Evolutionary conservation across 1,139 yeast species (phyloP), one percentile per base, ranked within the genome.

Genomic region (Geotrichum histeridarum): DNA sequence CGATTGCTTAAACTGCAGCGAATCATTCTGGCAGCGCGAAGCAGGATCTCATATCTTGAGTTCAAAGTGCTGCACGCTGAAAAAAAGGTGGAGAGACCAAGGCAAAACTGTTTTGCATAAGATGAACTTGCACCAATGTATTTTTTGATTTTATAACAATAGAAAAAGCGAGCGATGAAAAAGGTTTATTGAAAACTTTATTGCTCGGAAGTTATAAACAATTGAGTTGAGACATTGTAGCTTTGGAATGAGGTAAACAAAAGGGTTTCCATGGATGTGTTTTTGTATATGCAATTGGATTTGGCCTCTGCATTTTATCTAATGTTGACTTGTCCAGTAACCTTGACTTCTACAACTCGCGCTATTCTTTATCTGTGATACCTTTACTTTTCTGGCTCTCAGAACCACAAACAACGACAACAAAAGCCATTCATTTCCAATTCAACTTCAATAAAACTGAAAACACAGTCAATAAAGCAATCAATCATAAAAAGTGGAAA

Each of bases 41-140:
- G 8, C 9, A 42, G 44, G 14, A 42, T 42, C n/a, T 42, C 44
- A 11, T 42, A 42, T 12, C 44, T 33, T 11, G 44, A 42, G 44
- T 42, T 18, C n/a, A 27, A 42, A 22, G 32, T 42, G 8, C 27
- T 42, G 33, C n/a, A 37, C 12, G 39, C 39, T n/a, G 9, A 12
- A 37, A n/a, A 37, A n/a, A 37, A 37, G 27, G 27, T 22, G 5
- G 39, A 8, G 17, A 6, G 8, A n/a, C 5, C 37, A 12, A 33
- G 37, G 4, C 37, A 33, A n/a, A 4, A 33, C 6, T 33, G 37
- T 33, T 11, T 7, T 33, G 37, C 14, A 33, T 33, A 33, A 32
- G 14, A 11, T 33, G 6, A 6, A 33, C 37, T 4, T 33, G 4
- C 4, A 33, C 3, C 3, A 6, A 33, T 4, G 37, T n/a, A 33